Evolutionary conservation across 2,329 filamentous ascomycete species (phyloP).

Genomic region (Sporothrix schenckii): DNA sequence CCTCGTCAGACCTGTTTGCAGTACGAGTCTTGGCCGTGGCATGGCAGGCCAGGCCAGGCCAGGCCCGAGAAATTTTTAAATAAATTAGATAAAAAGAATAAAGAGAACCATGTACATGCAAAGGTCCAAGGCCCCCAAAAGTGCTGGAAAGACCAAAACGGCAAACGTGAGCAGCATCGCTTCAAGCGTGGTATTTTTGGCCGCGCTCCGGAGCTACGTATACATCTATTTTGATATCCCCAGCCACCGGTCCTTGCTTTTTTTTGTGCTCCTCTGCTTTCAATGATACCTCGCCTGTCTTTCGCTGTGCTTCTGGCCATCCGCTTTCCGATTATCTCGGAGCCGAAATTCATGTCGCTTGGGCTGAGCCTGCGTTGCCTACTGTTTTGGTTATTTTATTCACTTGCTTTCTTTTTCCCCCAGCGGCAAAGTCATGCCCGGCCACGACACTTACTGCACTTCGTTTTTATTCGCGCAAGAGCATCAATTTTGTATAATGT

Average conservation of each 20-base stretch:
- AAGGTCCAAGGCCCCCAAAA: too few relatives aligned
- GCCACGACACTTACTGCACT: not conserved
- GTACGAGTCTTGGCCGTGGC: constrained; percentile 11
- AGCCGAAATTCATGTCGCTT: not conserved
- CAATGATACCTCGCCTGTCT: too few relatives aligned
- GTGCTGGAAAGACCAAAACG: not conserved
- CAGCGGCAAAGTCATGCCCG: not conserved
- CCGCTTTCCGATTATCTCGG: not conserved
- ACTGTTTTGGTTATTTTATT: not conserved
- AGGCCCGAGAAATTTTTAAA: not conserved
- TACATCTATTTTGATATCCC: not conserved
- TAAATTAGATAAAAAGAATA: constrained; percentile 10
- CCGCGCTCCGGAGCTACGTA: too few relatives aligned
- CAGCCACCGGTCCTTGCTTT: not conserved
- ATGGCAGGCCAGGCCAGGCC: constrained; percentile 4
- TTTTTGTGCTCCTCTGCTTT: not conserved
- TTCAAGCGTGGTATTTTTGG: not conserved
- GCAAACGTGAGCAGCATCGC: not conserved
- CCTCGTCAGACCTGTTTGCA: constrained; percentile 19
- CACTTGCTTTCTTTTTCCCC: not conserved
- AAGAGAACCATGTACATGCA: not conserved
- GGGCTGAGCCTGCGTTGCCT: too few relatives aligned
- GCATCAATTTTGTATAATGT: constrained; percentile 18
- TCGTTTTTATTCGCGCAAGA: constrained; percentile 17
- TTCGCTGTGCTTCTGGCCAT: not conserved